These are phyloP conservation scores for Tripterygium wilfordii DNA, from an alignment of 177 flowering plant genomes.

Conservation along the genomic window DNA sequence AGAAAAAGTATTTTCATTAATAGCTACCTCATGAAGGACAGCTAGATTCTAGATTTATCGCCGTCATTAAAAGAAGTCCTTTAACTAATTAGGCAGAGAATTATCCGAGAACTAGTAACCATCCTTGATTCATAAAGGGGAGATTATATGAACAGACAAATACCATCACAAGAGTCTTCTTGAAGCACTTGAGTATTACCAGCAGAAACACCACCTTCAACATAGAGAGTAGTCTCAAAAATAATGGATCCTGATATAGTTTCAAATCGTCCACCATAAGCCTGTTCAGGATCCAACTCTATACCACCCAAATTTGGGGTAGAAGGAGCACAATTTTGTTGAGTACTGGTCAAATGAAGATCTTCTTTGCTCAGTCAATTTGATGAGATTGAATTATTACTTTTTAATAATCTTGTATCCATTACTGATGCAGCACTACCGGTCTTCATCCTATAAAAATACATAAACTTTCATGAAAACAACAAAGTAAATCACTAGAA, in stretches of 20 bases:
- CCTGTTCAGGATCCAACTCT: conserved; percentile 18
- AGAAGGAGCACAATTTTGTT: conserved; percentile 21
- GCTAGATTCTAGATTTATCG: too few species aligned
- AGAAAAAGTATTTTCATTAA: too few species aligned
- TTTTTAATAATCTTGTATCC: conserved; percentile 19
- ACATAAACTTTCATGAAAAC: conserved; percentile 2
- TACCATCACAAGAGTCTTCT: conserved; percentile 15
- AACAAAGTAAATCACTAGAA: not conserved
- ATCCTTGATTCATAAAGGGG: not conserved
- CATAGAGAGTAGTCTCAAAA: conserved; percentile 13
- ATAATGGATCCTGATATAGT: conserved; percentile 9
- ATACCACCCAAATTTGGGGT: conserved; percentile 17
- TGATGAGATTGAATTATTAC: conserved; percentile 16
- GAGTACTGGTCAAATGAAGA: conserved; percentile 12
- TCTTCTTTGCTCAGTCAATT: conserved; percentile 25
- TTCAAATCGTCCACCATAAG: conserved; percentile 17
- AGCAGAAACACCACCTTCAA: conserved; percentile 21
- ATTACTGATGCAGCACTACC: conserved; percentile 26
- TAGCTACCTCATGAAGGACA: too few species aligned
- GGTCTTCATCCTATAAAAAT: conserved; percentile 5
- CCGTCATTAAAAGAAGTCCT: too few species aligned
- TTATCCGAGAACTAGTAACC: not conserved
- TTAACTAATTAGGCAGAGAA: not conserved
- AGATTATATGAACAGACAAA: not conserved
- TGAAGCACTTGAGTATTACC: conserved; percentile 6